Base-by-base conservation (phyloP, 2,329 filamentous ascomycete species). In the Cyphellophora europaea region DNA sequence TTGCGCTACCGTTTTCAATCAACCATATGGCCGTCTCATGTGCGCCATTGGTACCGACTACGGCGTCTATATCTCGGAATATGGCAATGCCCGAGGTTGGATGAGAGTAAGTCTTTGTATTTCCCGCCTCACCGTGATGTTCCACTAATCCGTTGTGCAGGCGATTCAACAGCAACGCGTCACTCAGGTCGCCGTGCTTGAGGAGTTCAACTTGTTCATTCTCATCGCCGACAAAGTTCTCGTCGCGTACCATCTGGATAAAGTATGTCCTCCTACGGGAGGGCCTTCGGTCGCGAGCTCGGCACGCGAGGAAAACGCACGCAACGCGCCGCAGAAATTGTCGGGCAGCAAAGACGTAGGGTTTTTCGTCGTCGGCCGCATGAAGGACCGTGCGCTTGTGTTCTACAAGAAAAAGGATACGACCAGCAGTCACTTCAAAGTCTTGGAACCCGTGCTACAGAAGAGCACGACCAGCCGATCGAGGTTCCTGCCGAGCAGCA, bases 371-470 rank as follows among this genome's bases (percentile, higher is more conserved):
- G 91, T 87, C 2, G 91, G 89, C 6, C 78, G 83, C 40, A 95
- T 98, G 88, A 98, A 98, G 67, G 91, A 98, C 42, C 77, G 91
- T 5, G 88, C 82, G 46, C 67, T 98, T 5, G 78, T 98, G 17
- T 89, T 98, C 58, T 98, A 96, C 72, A 96, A 96, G 65, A 93
- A 93, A 56, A 84, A 86, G 43, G 91, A 96, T 56, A 82, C 82
- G 17, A 71, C 95, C 42, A 85, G 88, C 50, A 95, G 86, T 15
- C 93, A 83, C 0, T 96, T 98, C 72, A 96, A 76, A 27, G 87
- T 98, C 10, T 75, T 98, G 6, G 91, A 98, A 56, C 91, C 91
- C 1, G 86, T 98, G 16, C 83, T 91, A 53, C 88, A 95, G 48
- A 95, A 94, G 55, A 82, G 87, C 1, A 79, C 83, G 0, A 84